A percentile compares a stretch with the other conserved stretches of the same genome.
These are phyloP conservation scores for Cryphonectria japonica DNA, from an alignment of 2,329 filamentous ascomycete genomes.

Conservation along the genomic window DNA sequence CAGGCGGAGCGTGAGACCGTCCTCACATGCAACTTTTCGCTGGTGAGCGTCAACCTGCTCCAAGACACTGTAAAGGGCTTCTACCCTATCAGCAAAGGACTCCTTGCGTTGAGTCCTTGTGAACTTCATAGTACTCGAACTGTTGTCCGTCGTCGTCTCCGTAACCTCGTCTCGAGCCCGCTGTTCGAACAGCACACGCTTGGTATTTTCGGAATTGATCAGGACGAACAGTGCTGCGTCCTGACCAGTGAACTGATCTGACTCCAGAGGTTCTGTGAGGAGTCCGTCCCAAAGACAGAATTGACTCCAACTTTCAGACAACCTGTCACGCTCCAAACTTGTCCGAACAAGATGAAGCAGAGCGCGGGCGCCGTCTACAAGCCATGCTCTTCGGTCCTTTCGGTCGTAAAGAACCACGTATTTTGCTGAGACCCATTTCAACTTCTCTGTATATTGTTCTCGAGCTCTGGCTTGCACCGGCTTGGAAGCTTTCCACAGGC, in stretches of 20 bases:
- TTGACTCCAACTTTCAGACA: constrained; percentile 28
- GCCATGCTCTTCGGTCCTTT: constrained; percentile 38
- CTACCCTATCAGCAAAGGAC: constrained; percentile 35
- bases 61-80: constrained; percentile 35
- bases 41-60: constrained; percentile 38
- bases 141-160: not conserved
- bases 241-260: not conserved
- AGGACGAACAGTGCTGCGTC: constrained; percentile 4
- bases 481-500: constrained; percentile 37
- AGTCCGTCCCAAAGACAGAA: constrained; percentile 31
- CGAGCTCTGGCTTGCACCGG: constrained; percentile 31
- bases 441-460: constrained; percentile 33
- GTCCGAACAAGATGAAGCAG: constrained; percentile 43
- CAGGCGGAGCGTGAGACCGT: constrained; percentile 26
- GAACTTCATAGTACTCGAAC: not conserved
- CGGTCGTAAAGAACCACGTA: constrained; percentile 36
- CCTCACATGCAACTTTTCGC: constrained; percentile 20
- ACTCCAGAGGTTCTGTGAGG: not conserved
- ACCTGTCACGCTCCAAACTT: constrained; percentile 32
- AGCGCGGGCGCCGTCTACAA: constrained; percentile 41
- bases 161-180: not conserved
- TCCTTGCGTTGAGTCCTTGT: constrained; percentile 23
- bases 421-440: constrained; percentile 37
- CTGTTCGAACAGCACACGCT: constrained; percentile 5
- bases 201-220: not conserved